Conservation (phyloP, 1,284 basidiomycete species). For the Golubevia pallescens region DNA sequence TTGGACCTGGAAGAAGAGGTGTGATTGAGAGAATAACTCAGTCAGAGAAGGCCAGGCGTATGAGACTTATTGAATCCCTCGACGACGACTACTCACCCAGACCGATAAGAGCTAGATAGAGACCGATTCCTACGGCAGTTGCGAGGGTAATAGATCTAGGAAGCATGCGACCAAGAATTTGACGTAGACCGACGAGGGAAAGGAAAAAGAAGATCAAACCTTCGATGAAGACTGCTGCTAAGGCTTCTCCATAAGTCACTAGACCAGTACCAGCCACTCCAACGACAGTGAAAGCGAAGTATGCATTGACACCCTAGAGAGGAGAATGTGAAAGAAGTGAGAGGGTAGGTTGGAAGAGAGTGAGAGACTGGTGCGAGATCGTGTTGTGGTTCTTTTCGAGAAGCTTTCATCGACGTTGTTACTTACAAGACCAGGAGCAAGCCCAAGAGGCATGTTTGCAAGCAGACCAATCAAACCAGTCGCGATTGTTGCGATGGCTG, state of each 20-base stretch:
- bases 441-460: conserved; percentile 82
- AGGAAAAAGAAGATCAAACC: conserved; percentile 85
- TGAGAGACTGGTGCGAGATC: too few species aligned
- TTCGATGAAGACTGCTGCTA: conserved; percentile 76
- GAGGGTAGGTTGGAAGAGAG: too few species aligned
- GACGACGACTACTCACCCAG: conserved; percentile 31
- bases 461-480: conserved; percentile 82
- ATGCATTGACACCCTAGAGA: conserved; percentile 73
- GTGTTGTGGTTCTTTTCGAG: not conserved
- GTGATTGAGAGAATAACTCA: too few species aligned
- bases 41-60: not conserved
- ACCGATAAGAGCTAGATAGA: conserved; percentile 71
- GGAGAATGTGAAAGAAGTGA: too few species aligned
- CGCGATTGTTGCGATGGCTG: conserved; percentile 76
- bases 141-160: conserved; percentile 84
- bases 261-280: conserved; percentile 79
- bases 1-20: conserved; percentile 66
- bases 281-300: conserved; percentile 88
- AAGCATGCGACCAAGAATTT: conserved; percentile 87
- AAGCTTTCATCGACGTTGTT: conserved; percentile 4
- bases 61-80: not conserved
- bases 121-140: conserved; percentile 83
- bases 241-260: conserved; percentile 79
- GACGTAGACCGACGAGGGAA: conserved; percentile 82
- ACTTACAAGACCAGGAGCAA: conserved; percentile 64